phyloP scores from a whole-genome alignment of 345 rosid genomes.

The Ailanthus altissimus region DNA sequence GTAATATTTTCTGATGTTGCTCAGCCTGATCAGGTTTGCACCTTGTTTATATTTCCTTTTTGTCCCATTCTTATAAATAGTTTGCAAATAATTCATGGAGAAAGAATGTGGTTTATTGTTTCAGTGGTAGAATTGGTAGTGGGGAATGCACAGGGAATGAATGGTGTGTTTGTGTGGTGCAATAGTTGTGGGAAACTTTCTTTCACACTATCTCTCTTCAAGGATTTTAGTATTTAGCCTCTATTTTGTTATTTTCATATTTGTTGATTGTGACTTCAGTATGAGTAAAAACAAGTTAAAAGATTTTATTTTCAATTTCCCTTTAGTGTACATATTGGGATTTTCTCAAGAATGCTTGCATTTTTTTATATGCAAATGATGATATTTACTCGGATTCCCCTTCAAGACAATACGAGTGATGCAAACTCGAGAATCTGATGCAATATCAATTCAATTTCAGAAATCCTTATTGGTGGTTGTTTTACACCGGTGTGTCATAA shows the following conservation, averaged over 20 bases:
- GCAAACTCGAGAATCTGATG: conserved; percentile 66
- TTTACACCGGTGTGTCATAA: neutral
- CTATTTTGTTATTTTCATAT: neutral
- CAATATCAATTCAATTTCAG: neutral
- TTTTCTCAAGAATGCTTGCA: neutral
- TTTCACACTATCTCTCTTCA: neutral
- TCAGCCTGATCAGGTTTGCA: conserved; percentile 96
- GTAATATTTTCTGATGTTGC: conserved; percentile 99
- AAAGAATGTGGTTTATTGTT: neutral
- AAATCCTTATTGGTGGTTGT: neutral
- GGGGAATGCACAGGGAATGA: too few relatives aligned
- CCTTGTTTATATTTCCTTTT: neutral
- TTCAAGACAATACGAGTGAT: conserved; percentile 56
- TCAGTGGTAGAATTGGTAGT: neutral
- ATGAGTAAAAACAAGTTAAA: neutral
- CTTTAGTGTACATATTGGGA: neutral
- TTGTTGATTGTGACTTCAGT: too few relatives aligned
- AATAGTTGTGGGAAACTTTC: neutral
- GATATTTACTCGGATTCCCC: conserved; percentile 62
- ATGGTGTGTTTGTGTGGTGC: neutral
- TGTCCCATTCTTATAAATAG: neutral
- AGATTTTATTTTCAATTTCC: neutral
- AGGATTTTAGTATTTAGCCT: neutral
- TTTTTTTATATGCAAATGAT: conserved; percentile 34
- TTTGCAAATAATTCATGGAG: neutral